phyloP scores from a whole-genome alignment of 352 stramenopile species.

The Pythium chondricola region DNA sequence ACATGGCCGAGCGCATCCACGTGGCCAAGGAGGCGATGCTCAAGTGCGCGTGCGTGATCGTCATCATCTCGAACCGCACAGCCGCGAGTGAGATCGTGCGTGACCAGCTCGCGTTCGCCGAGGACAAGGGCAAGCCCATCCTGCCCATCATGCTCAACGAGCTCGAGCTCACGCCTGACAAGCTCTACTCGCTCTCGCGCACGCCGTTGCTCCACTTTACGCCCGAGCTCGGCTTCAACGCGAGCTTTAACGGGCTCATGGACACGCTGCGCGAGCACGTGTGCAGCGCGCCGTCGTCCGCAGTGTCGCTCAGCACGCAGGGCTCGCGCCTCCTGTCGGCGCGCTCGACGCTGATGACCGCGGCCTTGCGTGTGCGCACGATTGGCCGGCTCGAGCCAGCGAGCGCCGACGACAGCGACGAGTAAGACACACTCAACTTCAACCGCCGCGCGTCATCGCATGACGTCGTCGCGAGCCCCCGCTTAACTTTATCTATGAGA shows the following conservation, averaged over 20 bases:
- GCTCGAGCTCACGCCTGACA: constrained; percentile 63
- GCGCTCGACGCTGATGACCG: constrained; percentile 15
- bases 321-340: neutral
- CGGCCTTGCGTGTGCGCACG: constrained; percentile 8
- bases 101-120: constrained; percentile 75
- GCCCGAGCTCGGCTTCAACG: constrained; percentile 71
- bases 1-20: constrained; percentile 62
- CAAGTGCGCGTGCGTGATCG: constrained; percentile 66
- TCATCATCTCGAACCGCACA: constrained; percentile 63
- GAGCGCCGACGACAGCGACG: too few species aligned
- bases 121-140: constrained; percentile 69
- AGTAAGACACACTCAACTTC: too few species aligned
- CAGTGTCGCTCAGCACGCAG: neutral
- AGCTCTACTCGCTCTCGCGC: constrained; percentile 72
- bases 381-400: constrained; percentile 18
- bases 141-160: constrained; percentile 74
- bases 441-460: neutral
- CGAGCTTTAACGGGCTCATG: constrained; percentile 57
- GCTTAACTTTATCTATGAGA: too few species aligned
- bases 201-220: constrained; percentile 73
- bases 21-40: constrained; percentile 73
- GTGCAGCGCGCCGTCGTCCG: neutral
- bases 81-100: constrained; percentile 66
- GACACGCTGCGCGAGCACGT: constrained; percentile 40
- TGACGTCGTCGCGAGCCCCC: too few species aligned